Conservation (phyloP, 169 alveolate species). For the Fabrea salina region DNA sequence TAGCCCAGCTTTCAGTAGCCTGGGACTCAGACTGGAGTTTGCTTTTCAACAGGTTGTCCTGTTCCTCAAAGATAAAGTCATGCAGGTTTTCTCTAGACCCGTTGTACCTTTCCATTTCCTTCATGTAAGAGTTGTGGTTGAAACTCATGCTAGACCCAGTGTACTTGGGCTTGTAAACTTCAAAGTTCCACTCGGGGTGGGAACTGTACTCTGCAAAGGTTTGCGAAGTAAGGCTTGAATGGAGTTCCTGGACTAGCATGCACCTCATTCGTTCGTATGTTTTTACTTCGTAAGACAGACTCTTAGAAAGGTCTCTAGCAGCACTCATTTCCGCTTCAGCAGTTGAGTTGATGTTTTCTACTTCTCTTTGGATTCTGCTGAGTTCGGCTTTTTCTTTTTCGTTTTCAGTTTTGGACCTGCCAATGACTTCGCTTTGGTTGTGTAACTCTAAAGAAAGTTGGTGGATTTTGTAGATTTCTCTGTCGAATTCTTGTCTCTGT, state of each 20-base stretch:
- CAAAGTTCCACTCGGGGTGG: too few relatives aligned
- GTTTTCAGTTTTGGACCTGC: not conserved
- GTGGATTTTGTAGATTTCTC: conserved; percentile 1
- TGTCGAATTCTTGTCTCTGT: not conserved
- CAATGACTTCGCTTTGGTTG: conserved; percentile 6
- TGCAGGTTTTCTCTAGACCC: too few relatives aligned
- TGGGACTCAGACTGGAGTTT: too few relatives aligned
- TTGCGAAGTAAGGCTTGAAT: not conserved
- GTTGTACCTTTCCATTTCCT: too few relatives aligned
- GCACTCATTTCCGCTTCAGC: not conserved
- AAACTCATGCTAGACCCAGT: too few relatives aligned
- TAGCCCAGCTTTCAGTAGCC: too few relatives aligned
- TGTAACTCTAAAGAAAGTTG: not conserved
- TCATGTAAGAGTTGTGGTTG: too few relatives aligned
- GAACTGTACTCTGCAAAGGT: not conserved
- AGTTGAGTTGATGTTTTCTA: not conserved
- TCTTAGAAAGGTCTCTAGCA: not conserved
- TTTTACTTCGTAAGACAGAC: not conserved
- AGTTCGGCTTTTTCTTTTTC: not conserved
- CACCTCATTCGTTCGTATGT: conserved; percentile 21
- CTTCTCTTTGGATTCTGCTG: not conserved
- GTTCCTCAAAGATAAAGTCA: too few relatives aligned
- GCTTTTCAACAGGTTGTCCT: too few relatives aligned
- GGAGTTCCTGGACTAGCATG: not conserved
- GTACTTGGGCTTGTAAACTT: too few relatives aligned